Base-by-base conservation (phyloP, 1,139 yeast genomes). In the Debaryomycetaceae sp. region DNA sequence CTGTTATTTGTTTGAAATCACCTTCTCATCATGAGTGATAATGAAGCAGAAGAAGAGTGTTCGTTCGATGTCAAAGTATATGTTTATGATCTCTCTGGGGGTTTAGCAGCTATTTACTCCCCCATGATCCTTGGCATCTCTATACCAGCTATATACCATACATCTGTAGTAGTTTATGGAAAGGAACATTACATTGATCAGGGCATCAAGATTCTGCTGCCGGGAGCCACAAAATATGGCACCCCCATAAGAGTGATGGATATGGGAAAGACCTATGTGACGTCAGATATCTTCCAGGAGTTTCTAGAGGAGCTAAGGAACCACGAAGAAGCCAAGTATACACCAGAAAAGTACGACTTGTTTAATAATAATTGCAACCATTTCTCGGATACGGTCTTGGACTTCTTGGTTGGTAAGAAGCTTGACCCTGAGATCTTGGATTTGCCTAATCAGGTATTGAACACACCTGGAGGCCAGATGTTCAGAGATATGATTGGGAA, bases 351-450 rank as follows among this genome's bases (percentile, higher is more conserved):
- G 17, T 83, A 83, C 55, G 80, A 81, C 47, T 60, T 83, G 45
- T 80, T 83, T 46, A 75, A 75, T 40, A 82, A 82, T 58, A 83
- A 83, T 53, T 83, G 89, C 58, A 83, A 83, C 59, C 85, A 83
- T 48, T 81, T 83, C 60, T 71, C 84, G 13, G 75, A 81, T 47
- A 78, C 73, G 35, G 52, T 79, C 41, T 56, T 78, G 36, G 82
- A 82, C 48, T 82, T 83, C 48, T 62, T 81, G 46, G 80, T 78
- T 31, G 86, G 83, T 13, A 63, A 67, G 44, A 60, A 60, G 41
- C 53, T 72, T 52, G 63, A 77, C 60, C 60, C 83, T 67, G 38
- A 67, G 50, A 81, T 83, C 19, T 59, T 73, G 38, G 59, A 67
- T 18, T 64, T 82, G 34, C 88, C 89, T 0, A 69, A 72, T 34